Conservation (phyloP, 2,329 filamentous ascomycete species). For the Cytospora piceicola region DNA sequence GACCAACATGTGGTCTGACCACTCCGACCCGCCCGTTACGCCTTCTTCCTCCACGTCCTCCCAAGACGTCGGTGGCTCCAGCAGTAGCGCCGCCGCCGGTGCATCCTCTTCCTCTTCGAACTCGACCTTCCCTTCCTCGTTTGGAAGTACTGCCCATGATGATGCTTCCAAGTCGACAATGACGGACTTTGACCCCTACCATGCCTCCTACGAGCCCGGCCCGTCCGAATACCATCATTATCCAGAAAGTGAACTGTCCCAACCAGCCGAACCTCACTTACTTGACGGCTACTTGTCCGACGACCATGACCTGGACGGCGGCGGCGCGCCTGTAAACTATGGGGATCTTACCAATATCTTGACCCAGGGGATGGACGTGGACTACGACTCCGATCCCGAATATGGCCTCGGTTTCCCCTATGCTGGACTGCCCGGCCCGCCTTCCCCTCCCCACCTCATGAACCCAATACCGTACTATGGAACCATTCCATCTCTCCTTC, state of each 20-base stretch:
- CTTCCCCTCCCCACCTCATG: conserved; percentile 17
- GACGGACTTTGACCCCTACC: conserved; percentile 17
- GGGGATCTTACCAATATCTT: conserved; percentile 32
- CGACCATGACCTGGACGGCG: conserved; percentile 35
- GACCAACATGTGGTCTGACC: conserved; percentile 31
- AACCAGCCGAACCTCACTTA: conserved; percentile 15
- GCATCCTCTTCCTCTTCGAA: conserved; percentile 12
- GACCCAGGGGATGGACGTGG: conserved; percentile 34
- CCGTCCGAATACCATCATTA: conserved; percentile 17
- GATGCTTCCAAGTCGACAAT: conserved; percentile 11
- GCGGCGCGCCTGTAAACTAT: conserved; percentile 33
- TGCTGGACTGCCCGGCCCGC: neutral
- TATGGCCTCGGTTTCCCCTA: conserved; percentile 13
- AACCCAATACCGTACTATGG: conserved; percentile 16
- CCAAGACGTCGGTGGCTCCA: neutral
- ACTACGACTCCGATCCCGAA: conserved; percentile 28
- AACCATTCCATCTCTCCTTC: conserved; percentile 10
- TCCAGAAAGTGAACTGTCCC: conserved; percentile 11
- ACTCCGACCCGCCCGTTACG: conserved; percentile 25
- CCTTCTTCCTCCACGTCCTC: neutral
- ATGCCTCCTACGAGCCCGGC: conserved; percentile 19
- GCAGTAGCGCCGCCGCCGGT: conserved; percentile 3
- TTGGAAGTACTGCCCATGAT: neutral
- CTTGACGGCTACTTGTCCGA: conserved; percentile 33
- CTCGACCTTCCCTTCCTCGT: conserved; percentile 3